Base-by-base conservation (phyloP, 768 basidiomycete species). In the Lactarius vividus region DNA sequence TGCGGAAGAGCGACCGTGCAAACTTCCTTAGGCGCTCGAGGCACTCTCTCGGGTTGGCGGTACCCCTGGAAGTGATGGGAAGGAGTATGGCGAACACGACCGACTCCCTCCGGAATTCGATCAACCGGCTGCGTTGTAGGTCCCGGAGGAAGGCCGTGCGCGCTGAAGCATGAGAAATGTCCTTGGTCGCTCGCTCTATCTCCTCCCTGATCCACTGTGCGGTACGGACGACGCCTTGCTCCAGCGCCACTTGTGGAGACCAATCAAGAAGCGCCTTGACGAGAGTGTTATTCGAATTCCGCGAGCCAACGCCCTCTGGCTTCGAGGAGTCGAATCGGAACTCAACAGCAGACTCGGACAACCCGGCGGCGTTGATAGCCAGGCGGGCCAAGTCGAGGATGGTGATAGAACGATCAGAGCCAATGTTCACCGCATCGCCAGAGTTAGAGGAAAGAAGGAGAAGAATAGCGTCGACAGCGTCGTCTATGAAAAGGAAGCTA, bases 401-500 rank as follows among this genome's bases (percentile, higher is more conserved):
- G 16, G 80, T 66, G 16, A 84, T 72, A 0, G 79, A 70, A 1
- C 70, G 69, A 59, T 83, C 80, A 1, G 85, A 85, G 2, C 84
- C 85, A 29, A 86, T 81, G 66, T 86, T 86, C 65, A 84, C 59
- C 1, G 82, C 78, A 9, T 63, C 67, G 4, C 65, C 55, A 64
- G 72, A 76, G n/a, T 74, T 63, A 1, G 81, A 83, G 1, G 68
- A 44, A 18, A 86, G 70, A 23, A 86, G 78, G 2, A 72, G 74
- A 15, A 85, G 59, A 37, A 86, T 68, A 0, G 76, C 85, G n/a
- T 81, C 79, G 23, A 85, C 81, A 20, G 81, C 81, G 69, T 87
- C 84, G 62, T 78, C 77, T 55, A 86, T 84, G 72, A 76, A 86
- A 9, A 86, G 73, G 70, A 87, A 86, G 63, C 83, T 85, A 1